These are phyloP conservation scores for Rhytidhysteron rufulum DNA, from an alignment of 2,329 filamentous ascomycete species.

Conservation along the genomic window DNA sequence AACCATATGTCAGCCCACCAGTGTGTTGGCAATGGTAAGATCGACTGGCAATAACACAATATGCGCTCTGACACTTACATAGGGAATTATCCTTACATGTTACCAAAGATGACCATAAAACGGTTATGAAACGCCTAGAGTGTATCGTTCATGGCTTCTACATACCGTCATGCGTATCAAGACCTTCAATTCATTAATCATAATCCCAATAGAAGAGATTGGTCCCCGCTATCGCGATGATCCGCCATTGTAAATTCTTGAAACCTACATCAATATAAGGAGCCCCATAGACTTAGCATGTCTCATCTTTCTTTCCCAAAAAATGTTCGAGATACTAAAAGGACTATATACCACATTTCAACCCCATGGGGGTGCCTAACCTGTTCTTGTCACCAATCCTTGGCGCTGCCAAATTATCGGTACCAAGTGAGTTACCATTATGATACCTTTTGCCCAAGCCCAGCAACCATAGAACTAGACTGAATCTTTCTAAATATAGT, in stretches of 20 bases:
- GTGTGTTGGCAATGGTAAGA: constrained; percentile 13
- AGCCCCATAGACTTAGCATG: background rate
- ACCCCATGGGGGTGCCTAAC: constrained; percentile 3
- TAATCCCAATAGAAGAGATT: constrained; percentile 12
- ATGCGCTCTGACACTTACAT: background rate
- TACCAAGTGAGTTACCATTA: constrained; percentile 4
- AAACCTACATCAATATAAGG: background rate
- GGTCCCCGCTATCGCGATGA: constrained; percentile 13
- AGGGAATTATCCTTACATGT: constrained; percentile 6
- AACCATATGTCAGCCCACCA: constrained; percentile 12
- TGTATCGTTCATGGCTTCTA: constrained; percentile 8
- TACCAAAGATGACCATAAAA: constrained; percentile 1
- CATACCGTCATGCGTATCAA: constrained; percentile 5
- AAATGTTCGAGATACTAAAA: background rate
- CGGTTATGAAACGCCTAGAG: constrained; percentile 3
- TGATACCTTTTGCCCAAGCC: background rate
- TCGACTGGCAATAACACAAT: no score
- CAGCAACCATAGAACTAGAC: background rate
- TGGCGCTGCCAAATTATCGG: constrained; percentile 3
- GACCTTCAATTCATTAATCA: constrained; percentile 5
- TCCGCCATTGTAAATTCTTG: background rate
- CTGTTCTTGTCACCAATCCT: constrained; percentile 6
- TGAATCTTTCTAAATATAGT: no score
- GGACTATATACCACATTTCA: background rate
- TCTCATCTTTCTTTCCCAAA: background rate